A percentile compares a stretch with the other conserved stretches of the same genome.
Conservation (phyloP, 257 asterid genomes). For the Solanum piurae region DNA sequence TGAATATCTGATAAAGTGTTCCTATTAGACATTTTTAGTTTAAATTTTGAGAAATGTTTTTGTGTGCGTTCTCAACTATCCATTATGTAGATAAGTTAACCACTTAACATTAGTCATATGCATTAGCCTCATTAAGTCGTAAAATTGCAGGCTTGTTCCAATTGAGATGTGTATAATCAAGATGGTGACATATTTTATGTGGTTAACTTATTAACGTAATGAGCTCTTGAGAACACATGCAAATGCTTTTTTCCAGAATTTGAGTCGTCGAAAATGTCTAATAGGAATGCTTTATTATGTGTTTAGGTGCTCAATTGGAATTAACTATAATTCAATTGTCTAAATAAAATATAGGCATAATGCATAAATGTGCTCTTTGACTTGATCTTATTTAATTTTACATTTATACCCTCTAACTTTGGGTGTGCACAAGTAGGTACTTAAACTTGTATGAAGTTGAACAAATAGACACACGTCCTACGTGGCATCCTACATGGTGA, state of each 20-base stretch:
- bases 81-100: not conserved
- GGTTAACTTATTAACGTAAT: not conserved
- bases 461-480: too few species aligned
- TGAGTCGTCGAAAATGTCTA: not conserved
- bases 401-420: too few species aligned
- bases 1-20: not conserved
- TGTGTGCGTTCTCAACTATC: not conserved
- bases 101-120: not conserved
- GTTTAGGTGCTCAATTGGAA: not conserved
- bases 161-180: not conserved
- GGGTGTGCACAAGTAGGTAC: too few species aligned
- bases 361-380: too few species aligned
- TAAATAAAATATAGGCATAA: too few species aligned
- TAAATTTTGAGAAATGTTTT: not conserved
- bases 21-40: not conserved
- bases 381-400: too few species aligned
- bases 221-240: not conserved
- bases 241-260: not conserved
- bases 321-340: not conserved
- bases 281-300: not conserved
- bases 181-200: not conserved
- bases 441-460: too few species aligned
- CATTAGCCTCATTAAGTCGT: not conserved
- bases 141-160: not conserved
- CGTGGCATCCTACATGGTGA: too few species aligned